A percentile compares a stretch with the other conserved stretches of the same genome.
These are phyloP conservation scores for Chrysoporthe deuterocubensis DNA, from an alignment of 2,329 filamentous ascomycete species.

Conservation along the genomic window DNA sequence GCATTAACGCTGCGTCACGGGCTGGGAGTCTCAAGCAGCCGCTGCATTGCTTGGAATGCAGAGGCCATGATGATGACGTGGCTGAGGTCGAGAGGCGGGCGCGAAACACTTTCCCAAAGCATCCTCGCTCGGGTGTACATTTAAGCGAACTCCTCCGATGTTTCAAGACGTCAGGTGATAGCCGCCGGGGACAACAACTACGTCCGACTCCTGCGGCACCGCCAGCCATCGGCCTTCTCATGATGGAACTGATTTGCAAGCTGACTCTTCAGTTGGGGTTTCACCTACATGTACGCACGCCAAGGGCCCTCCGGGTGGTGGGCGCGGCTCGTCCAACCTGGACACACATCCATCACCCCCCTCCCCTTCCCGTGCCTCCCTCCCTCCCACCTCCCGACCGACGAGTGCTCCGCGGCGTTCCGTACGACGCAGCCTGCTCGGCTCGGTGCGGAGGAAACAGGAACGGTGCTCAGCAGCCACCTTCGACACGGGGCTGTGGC, in stretches of 20 bases:
- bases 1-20: not conserved
- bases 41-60: not conserved
- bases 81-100: not conserved
- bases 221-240: constrained; percentile 16
- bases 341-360: too few relatives aligned
- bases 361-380: too few relatives aligned
- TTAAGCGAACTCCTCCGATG: constrained; percentile 17
- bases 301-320: not conserved
- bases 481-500: constrained; percentile 11
- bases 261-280: not conserved
- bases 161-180: constrained; percentile 25
- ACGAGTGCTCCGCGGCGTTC: too few relatives aligned
- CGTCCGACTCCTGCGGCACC: not conserved
- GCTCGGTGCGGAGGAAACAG: not conserved
- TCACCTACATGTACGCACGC: not conserved
- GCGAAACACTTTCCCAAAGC: constrained; percentile 25
- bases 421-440: not conserved
- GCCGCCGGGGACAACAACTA: constrained; percentile 12
- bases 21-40: not conserved
- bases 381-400: too few relatives aligned
- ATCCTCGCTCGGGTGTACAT: constrained; percentile 9
- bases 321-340: not conserved
- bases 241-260: constrained; percentile 12
- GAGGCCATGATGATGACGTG: constrained; percentile 5
- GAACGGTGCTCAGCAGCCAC: not conserved